Base-by-base conservation (phyloP, 108 stramenopile genomes). In the Bacterosira constricta region DNA sequence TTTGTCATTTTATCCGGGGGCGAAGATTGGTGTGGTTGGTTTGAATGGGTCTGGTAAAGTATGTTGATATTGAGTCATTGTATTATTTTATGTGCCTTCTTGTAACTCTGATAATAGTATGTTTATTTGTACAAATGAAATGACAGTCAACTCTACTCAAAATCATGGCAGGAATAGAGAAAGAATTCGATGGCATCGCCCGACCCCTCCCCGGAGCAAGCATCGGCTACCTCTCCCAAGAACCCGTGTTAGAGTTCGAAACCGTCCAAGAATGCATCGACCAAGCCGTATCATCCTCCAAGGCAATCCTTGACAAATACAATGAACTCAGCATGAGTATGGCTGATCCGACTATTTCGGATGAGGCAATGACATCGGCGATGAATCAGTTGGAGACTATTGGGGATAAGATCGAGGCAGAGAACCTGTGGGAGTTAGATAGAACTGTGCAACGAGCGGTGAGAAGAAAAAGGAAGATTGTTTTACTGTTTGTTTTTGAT, bases 151-250 rank as follows among this genome's bases (percentile, higher is more conserved):
- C 95, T 2, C 75, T 98, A 20, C 70, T 97, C n/a, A 95, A 93
- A 79, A 93, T 96, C 53, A 94, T 97, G 91, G 96, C 95, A 4
- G 96, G 94, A n/a, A 70, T 96, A n/a, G 96, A 96, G 47, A 90
- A 55, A n/a, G 93, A 94, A 55, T 96, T 86, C 63, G 92, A 94
- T 63, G 96, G 96, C 0, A 79, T 71, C 25, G 91, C 96, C 0
- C 79, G 90, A 3, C 91, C 96, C 6, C 59, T 90, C 6, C 96
- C 96, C 0, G 96, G 96, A 2, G 91, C 93, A 8, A 79, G 72
- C 27, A 90, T 96, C 57, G 96, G 96, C 7, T 96, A 96, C 53
- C 70, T 96, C 21, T 51, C 93, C 5, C 96, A 96, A 65, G 96
- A 96, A 60, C 96, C 96, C 7, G 69, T 74, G 8, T 62, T 96